Evolutionary conservation across 768 basidiomycete species (phyloP), one percentile per base, ranked within the genome.

Genomic region (Steccherinum ochraceum): DNA sequence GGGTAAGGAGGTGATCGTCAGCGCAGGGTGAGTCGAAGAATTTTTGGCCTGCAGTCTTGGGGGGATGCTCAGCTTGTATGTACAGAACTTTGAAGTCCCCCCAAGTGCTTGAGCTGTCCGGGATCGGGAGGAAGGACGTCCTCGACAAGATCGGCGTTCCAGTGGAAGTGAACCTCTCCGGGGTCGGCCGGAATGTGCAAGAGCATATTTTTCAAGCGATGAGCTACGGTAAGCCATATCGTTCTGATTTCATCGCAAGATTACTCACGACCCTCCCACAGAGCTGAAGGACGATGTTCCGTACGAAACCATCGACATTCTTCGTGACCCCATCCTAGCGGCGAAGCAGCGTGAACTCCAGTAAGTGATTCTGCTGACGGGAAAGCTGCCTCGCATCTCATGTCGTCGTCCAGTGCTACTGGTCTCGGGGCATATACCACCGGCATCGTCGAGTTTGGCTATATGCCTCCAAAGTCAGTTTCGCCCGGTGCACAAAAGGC

Each of bases 181-280:
- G 70, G 10, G 79, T 82, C 12, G 80, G 80, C 1, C 69, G 71
- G 59, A 80, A 80, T 54, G 63, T 77, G n/a, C 77, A 79, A 54
- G 79, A 80, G 51, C 79, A 81, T 51, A 49, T 61, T 45, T 61
- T 57, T n/a, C 25, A 51, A 5, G 57, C 54, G 2, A 35, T 64
- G 21, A 56, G 55, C 24, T 69, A 49, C 20, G 66, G 70, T 70
- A n/a, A n/a, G 39, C n/a, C n/a, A n/a, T n/a, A n/a, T n/a, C n/a
- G n/a, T n/a, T n/a, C n/a, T n/a, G n/a, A n/a, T n/a, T n/a, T n/a
- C n/a, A n/a, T n/a, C n/a, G n/a, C n/a, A n/a, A n/a, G n/a, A n/a
- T n/a, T n/a, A n/a, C n/a, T n/a, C n/a, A n/a, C n/a, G n/a, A n/a
- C n/a, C n/a, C n/a, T n/a, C n/a, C n/a, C n/a, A n/a, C 43, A 56